phyloP scores from a whole-genome alignment of 179 eudicot genomes.

The Silene coronaria region DNA sequence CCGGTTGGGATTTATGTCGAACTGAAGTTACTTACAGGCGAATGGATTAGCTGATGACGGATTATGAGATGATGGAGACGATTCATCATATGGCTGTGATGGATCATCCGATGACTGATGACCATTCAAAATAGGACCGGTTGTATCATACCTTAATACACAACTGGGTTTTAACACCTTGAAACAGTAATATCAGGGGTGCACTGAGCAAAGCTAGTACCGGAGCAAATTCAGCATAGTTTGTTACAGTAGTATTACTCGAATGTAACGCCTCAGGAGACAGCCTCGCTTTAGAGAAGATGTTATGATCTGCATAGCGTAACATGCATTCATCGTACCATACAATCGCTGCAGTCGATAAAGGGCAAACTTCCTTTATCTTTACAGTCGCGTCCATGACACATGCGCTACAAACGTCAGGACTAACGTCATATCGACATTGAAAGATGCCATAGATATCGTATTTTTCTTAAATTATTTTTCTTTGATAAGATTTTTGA shows the following conservation, averaged over 20 bases:
- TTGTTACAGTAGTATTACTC: neutral
- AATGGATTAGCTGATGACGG: too few relatives aligned
- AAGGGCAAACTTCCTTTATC: conserved; percentile 5
- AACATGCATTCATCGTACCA: conserved; percentile 27
- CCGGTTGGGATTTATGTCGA: too few relatives aligned
- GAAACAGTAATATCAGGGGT: conserved; percentile 10
- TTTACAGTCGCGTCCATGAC: too few relatives aligned
- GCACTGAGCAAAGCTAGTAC: conserved; percentile 23
- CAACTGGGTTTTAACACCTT: conserved; percentile 1
- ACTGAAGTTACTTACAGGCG: neutral
- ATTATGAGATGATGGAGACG: too few relatives aligned
- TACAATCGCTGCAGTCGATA: neutral
- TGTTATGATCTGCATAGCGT: conserved; percentile 21
- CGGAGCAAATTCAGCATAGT: neutral
- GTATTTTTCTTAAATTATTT: neutral
- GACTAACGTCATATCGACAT: too few relatives aligned
- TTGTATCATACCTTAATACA: neutral
- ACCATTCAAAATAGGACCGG: neutral
- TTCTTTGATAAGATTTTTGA: neutral
- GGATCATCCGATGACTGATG: neutral
- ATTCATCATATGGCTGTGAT: neutral
- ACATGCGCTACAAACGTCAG: too few relatives aligned
- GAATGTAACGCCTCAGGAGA: neutral
- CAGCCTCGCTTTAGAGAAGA: conserved; percentile 10
- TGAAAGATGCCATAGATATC: too few relatives aligned